Evolutionary conservation across 2,329 filamentous ascomycete species (phyloP), one percentile per base, ranked within the genome.

Genomic region (Cladosporium sphaerospermum): DNA sequence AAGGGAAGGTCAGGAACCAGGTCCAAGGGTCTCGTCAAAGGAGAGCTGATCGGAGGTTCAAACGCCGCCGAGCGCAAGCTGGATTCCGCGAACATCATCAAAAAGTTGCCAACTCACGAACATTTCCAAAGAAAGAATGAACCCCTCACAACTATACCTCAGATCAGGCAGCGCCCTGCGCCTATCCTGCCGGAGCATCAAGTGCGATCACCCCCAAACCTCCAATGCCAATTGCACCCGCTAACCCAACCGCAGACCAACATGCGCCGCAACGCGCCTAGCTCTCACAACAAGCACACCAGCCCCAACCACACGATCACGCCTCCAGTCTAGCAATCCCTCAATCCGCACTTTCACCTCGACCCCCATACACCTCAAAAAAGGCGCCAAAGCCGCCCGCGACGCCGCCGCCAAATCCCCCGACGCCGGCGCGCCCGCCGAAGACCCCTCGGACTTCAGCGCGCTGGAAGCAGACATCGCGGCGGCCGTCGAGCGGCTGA

Each of bases 381-480:
- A 81, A 63, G 75, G 75, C 36, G 76, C 72, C 28, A 81, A 81
- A 61, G 75, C 75, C 48, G 73, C 73, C 49, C 69, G 70, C 32
- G 66, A 72, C 16, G 61, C 66, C 42, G 57, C 69, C 16, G 61
- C 65, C 14, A 37, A 61, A n/a, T 13, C 37, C 11, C 28, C 45
- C 19, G 56, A 61, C 13, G 28, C 23, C 28, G 42, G 11, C 19
- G n/a, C 46, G 11, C 36, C 45, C 18, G 41, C 56, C 47, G 75
- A 76, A 53, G 80, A 86, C 62, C 79, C 82, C 1, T 80, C 76
- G 63, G 82, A 87, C 67, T 79, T 86, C 60, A 75, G 78, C 4
- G 67, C 71, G 9, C 71, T 88, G 3, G 75, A 85, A 57, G 62
- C 71, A 0, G 75, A 78, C 9, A 82, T 87, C 51, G 69, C 75